Evolutionary conservation across 306 rosid genomes (phyloP), one percentile per base, ranked within the genome.

Genomic region (Castanea sativa): DNA sequence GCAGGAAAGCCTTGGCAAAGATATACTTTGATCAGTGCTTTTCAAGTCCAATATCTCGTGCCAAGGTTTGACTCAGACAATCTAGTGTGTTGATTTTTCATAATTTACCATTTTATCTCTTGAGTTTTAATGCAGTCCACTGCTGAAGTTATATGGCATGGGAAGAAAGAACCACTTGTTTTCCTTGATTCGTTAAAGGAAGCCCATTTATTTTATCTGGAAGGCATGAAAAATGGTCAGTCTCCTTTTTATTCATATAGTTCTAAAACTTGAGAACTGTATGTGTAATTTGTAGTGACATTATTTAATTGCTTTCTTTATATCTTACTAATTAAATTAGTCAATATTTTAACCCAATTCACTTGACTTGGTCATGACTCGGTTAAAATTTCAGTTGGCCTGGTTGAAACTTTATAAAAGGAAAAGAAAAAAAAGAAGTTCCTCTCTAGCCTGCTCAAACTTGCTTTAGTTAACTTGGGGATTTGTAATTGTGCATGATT

Each of bases 171-270:
- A 56, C 95, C 92, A 49, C 45, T 92, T 55, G 73, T 89, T 85
- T 89, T 85, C 83, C 85, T 89, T 73, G 92, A 90, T 82, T 89
- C 90, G 0, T 89, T 92, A 71, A 87, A 78, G 83, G 97, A 92
- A 83, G 83, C 90, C 78, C 88, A 90, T 77, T 83, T 92, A 20
- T 92, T 86, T 82, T 87, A 77, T 71, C 95, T 92, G 73, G 93
- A 92, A 92, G 97, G 97, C 87, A 73, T 89, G 95, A 92, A 56
- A 87, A 92, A 90, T 89, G 95, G 97, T 92, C 80, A 73, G 92
- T 63, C 59, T 83, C 71, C 82, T 73, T 33, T 35, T 33, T 33
- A 33, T 67, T 6, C 27, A 6, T 45, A 65, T 32, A 19, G 25
- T 67, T 33, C 7, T 67, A 35, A 30, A 67, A 67, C 71, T 67